A percentile compares a stretch with the other conserved stretches of the same genome.
These are phyloP conservation scores for Comarum palustre DNA, from an alignment of 306 rosid genomes.

Conservation along the genomic window DNA sequence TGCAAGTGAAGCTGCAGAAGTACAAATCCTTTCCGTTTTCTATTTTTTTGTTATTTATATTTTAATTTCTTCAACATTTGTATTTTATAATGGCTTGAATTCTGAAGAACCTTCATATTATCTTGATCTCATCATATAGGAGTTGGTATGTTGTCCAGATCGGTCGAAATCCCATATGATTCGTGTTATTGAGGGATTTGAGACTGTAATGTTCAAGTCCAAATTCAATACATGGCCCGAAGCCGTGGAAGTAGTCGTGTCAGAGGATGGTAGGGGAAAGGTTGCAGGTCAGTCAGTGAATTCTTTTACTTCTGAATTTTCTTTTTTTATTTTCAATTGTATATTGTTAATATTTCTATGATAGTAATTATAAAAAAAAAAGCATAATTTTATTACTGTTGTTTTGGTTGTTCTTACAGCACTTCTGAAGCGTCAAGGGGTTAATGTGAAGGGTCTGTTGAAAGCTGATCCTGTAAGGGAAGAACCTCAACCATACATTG, in stretches of 20 bases:
- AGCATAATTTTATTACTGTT: slow-evolving; percentile 21
- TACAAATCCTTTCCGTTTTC: slow-evolving; percentile 31
- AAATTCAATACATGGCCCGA: slow-evolving; percentile 91
- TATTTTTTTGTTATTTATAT: not conserved
- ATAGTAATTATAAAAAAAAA: not conserved
- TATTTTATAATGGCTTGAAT: slow-evolving; percentile 21
- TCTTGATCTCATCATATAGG: slow-evolving; percentile 46
- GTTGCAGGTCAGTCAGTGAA: slow-evolving; percentile 83
- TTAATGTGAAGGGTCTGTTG: slow-evolving; percentile 93
- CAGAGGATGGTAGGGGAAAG: slow-evolving; percentile 98
- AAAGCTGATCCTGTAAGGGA: slow-evolving; percentile 87
- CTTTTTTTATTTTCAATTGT: slow-evolving; percentile 4
- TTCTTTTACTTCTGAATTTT: slow-evolving; percentile 17
- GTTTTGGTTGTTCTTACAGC: slow-evolving; percentile 49
- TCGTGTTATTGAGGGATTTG: slow-evolving; percentile 94
- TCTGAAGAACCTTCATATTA: slow-evolving; percentile 28
- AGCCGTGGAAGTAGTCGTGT: slow-evolving; percentile 46
- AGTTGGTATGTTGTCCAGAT: slow-evolving; percentile 45
- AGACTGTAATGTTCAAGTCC: slow-evolving; percentile 83
- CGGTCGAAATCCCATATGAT: slow-evolving; percentile 64
- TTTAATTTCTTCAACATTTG: slow-evolving; percentile 8
- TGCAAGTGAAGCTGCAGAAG: slow-evolving; percentile 82
- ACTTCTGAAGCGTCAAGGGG: slow-evolving; percentile 94
- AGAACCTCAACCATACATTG: slow-evolving; percentile 87
- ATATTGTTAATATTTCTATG: slow-evolving; percentile 11